Percentiles rank a stretch among this genome's conserved stretches.
Evolutionary conservation across 768 basidiomycete genomes (phyloP).

Genomic region (Dentipellis fragilis): DNA sequence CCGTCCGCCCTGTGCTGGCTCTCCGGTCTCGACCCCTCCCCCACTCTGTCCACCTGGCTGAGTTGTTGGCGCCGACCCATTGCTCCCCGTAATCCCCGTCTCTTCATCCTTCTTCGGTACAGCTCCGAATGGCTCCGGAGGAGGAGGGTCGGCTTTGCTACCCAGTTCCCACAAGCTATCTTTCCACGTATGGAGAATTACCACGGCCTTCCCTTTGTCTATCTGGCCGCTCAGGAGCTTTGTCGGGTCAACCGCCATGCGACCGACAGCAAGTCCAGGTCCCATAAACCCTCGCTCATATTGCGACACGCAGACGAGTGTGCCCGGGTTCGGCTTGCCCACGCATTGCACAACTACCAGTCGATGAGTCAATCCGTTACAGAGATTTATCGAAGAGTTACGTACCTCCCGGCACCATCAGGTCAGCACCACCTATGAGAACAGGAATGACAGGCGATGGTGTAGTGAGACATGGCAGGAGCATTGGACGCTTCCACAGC

Average conservation of each 20-base stretch:
- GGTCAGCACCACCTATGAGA: slow-evolving; percentile 71
- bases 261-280: slow-evolving; percentile 67
- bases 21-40: background rate
- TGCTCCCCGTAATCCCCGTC: background rate
- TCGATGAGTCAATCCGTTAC: slow-evolving; percentile 5
- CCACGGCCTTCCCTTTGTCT: slow-evolving; percentile 64
- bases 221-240: slow-evolving; percentile 30
- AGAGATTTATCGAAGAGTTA: background rate
- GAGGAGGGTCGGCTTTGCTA: slow-evolving; percentile 46
- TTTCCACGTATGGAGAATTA: slow-evolving; percentile 65
- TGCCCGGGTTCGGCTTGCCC: slow-evolving; percentile 29
- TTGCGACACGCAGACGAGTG: slow-evolving; percentile 57
- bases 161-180: slow-evolving; percentile 71
- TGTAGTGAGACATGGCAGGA: slow-evolving; percentile 66
- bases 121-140: slow-evolving; percentile 11
- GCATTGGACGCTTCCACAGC: slow-evolving; percentile 60
- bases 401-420: slow-evolving; percentile 83
- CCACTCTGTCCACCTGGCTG: background rate
- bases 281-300: slow-evolving; percentile 28
- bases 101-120: slow-evolving; percentile 7
- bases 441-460: slow-evolving; percentile 62
- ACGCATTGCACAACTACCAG: slow-evolving; percentile 49
- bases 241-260: slow-evolving; percentile 40
- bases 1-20: slow-evolving; percentile 17
- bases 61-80: too few species aligned